Percentiles rank a stretch among this genome's conserved stretches.
phyloP scores from a whole-genome alignment of 768 basidiomycete genomes.

The Pisolithus tinctorius region DNA sequence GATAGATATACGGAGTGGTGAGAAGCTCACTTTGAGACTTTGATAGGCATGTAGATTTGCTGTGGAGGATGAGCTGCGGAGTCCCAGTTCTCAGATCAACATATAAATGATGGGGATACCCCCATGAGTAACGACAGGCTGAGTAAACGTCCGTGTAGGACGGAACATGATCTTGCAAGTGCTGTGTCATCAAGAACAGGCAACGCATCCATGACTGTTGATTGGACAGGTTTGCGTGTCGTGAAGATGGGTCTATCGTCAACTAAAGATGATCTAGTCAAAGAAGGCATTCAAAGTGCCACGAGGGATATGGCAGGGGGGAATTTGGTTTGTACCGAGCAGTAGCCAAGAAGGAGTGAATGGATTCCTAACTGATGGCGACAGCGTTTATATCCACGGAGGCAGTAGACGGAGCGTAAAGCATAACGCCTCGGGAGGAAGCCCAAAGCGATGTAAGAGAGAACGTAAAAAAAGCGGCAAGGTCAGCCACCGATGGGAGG shows the following conservation, averaged over 20 bases:
- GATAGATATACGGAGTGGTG: not conserved
- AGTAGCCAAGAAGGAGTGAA: not conserved
- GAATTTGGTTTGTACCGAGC: not conserved
- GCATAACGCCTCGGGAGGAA: slow-evolving; percentile 9
- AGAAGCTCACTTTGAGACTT: too few relatives aligned
- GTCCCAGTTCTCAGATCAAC: not conserved
- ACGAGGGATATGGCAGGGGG: not conserved
- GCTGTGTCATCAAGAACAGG: not conserved
- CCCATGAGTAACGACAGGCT: not conserved
- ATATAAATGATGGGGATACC: not conserved
- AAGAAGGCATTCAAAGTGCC: not conserved
- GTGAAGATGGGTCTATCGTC: not conserved
- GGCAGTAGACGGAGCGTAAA: not conserved
- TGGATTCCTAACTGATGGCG: not conserved
- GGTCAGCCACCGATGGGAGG: not conserved
- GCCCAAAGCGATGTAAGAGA: not conserved
- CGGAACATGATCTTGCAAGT: not conserved
- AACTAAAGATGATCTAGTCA: not conserved
- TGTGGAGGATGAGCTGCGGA: not conserved
- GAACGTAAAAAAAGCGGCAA: slow-evolving; percentile 4
- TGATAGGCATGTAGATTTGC: not conserved
- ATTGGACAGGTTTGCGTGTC: not conserved
- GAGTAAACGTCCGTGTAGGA: too few relatives aligned
- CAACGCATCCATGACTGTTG: not conserved
- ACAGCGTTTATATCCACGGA: slow-evolving; percentile 26